Percentiles rank a stretch among this genome's conserved stretches.
These are phyloP conservation scores for Stephania yunnanensis DNA, from an alignment of 164 flowering plant species.

Conservation along the genomic window DNA sequence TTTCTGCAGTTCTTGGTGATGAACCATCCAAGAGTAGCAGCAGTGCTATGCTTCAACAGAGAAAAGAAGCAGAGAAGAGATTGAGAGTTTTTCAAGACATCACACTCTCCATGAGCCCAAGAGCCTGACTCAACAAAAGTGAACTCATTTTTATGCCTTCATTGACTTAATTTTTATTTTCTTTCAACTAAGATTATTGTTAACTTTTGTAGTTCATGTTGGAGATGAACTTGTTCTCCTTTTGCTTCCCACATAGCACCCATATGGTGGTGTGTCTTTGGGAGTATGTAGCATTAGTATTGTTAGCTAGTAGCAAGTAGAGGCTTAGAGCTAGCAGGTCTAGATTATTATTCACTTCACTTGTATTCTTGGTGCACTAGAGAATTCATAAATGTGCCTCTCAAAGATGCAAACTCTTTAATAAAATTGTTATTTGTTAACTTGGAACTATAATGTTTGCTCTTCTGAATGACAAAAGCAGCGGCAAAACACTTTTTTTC, in stretches of 20 bases:
- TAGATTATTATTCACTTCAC: background rate
- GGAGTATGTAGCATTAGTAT: background rate
- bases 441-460: background rate
- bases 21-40: conserved; percentile 20
- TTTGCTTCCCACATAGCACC: background rate
- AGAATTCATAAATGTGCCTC: conserved; percentile 4
- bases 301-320: background rate
- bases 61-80: conserved; percentile 55
- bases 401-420: conserved; percentile 1
- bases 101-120: conserved; percentile 70
- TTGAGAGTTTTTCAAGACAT: conserved; percentile 81
- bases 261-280: background rate
- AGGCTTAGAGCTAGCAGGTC: background rate
- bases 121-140: conserved; percentile 33
- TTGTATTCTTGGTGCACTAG: background rate
- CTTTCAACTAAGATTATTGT: too few species aligned
- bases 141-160: background rate
- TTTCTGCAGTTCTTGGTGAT: conserved; percentile 66
- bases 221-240: conserved; percentile 98
- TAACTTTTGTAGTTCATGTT: conserved; percentile 1
- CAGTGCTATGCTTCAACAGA: conserved; percentile 14
- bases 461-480: too few species aligned
- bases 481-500: too few species aligned
- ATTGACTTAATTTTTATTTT: background rate
- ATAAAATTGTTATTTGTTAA: background rate